Conservation (phyloP, 352 stramenopile species). For the Pythium folliculosum region DNA sequence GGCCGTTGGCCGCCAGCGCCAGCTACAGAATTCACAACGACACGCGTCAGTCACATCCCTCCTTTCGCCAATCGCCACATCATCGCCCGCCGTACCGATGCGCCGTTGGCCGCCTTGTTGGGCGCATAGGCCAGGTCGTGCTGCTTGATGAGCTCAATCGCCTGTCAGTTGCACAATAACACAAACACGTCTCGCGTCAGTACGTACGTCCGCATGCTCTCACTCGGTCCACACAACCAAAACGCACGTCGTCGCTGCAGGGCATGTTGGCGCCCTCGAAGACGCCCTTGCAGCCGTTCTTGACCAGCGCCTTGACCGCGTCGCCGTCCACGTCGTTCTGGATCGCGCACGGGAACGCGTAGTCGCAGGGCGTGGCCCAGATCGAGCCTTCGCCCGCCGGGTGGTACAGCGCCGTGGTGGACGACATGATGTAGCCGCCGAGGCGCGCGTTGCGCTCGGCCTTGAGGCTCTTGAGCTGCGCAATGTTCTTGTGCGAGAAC, state of each 20-base stretch:
- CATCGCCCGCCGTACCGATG: slow-evolving; percentile 43
- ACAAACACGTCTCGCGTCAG: too few species aligned
- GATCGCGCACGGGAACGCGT: slow-evolving; percentile 96
- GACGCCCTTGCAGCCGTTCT: slow-evolving; percentile 89
- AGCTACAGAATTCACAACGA: slow-evolving; percentile 30
- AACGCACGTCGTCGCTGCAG: slow-evolving; percentile 62
- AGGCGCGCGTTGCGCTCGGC: slow-evolving; percentile 77
- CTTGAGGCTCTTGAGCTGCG: slow-evolving; percentile 82
- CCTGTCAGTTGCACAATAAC: slow-evolving; percentile 26
- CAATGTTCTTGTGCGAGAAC: slow-evolving; percentile 69
- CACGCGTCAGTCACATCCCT: not conserved
- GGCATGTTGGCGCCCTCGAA: slow-evolving; percentile 89
- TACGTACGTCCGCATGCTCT: too few species aligned
- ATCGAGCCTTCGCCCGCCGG: slow-evolving; percentile 71
- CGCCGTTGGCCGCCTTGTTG: slow-evolving; percentile 86
- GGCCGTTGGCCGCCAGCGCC: slow-evolving; percentile 63
- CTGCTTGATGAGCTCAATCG: slow-evolving; percentile 83
- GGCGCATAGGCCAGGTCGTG: slow-evolving; percentile 80
- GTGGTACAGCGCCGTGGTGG: slow-evolving; percentile 86
- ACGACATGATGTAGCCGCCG: slow-evolving; percentile 89
- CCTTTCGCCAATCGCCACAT: too few species aligned
- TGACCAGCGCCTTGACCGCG: slow-evolving; percentile 68
- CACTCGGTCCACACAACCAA: not conserved
- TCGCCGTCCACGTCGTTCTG: slow-evolving; percentile 92
- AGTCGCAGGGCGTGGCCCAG: slow-evolving; percentile 93